These are phyloP conservation scores for Candida hungchunana DNA, from an alignment of 805 yeast species.

Conservation along the genomic window DNA sequence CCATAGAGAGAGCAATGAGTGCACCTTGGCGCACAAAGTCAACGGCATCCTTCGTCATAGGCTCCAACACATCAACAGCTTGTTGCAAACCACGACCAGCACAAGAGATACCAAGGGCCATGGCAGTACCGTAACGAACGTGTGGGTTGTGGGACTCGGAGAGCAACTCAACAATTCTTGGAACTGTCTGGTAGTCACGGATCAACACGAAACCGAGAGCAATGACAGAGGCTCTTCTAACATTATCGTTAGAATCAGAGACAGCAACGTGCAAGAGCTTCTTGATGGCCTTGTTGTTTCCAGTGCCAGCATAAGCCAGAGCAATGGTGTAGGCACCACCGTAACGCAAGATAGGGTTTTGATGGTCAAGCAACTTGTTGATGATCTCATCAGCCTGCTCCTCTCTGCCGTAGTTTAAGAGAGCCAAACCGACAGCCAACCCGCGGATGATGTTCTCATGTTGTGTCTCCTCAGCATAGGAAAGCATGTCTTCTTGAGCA, in stretches of 20 bases:
- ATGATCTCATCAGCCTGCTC: constrained; percentile 71
- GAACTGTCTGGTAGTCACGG: constrained; percentile 89
- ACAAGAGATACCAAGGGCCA: constrained; percentile 96
- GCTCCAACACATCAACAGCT: constrained; percentile 89
- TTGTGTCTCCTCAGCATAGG: constrained; percentile 91
- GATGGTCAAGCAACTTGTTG: constrained; percentile 62
- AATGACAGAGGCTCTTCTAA: constrained; percentile 92
- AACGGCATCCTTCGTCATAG: constrained; percentile 87
- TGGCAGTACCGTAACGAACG: constrained; percentile 95
- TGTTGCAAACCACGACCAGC: constrained; percentile 89
- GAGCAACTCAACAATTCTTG: constrained; percentile 88
- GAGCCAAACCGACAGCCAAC: constrained; percentile 83
- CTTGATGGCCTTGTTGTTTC: constrained; percentile 82
- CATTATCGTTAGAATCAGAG: constrained; percentile 93
- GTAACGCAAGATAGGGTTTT: constrained; percentile 81
- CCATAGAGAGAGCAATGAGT: constrained; percentile 85
- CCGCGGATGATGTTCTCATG: constrained; percentile 95
- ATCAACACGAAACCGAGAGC: constrained; percentile 86
- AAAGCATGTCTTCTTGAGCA: constrained; percentile 74
- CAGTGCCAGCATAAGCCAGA: constrained; percentile 95
- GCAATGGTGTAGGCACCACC: constrained; percentile 96
- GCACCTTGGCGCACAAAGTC: constrained; percentile 99
- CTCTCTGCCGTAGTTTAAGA: constrained; percentile 82
- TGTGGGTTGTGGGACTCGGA: constrained; percentile 96
- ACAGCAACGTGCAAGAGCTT: constrained; percentile 89